These are phyloP conservation scores for Lasiosphaeriaceae sp. DNA, from an alignment of 495 filamentous ascomycete species.

Conservation along the genomic window DNA sequence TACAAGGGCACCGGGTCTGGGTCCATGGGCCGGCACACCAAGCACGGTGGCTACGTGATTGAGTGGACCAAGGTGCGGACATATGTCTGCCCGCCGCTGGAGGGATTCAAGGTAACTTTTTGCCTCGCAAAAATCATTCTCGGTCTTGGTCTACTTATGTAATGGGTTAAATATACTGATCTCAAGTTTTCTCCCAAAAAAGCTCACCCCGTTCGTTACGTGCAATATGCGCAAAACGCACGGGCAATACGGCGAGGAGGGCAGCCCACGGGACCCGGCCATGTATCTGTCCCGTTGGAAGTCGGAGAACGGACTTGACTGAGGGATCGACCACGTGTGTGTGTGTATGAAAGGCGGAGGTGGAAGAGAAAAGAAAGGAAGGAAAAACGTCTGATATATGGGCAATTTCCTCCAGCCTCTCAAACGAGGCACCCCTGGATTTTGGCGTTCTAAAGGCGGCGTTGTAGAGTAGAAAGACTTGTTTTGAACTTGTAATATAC, in stretches of 20 bases:
- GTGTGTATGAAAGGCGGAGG: too few species aligned
- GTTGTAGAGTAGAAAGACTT: too few species aligned
- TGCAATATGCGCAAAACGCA: constrained; percentile 48
- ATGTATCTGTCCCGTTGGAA: constrained; percentile 67
- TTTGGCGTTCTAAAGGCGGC: too few species aligned
- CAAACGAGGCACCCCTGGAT: too few species aligned
- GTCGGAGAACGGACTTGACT: constrained; percentile 61
- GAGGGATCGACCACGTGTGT: constrained; percentile 27
- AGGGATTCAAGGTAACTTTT: constrained; percentile 73
- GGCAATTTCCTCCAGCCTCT: neutral
- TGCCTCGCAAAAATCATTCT: too few species aligned
- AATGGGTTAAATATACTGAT: too few species aligned
- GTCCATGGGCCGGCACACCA: constrained; percentile 80
- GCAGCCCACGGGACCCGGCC: constrained; percentile 53
- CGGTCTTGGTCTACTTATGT: too few species aligned
- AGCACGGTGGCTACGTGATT: constrained; percentile 77
- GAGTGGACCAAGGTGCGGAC: constrained; percentile 86
- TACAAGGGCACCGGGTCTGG: constrained; percentile 95
- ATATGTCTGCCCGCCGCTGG: constrained; percentile 73
- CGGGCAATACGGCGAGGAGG: constrained; percentile 46
- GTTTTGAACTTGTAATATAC: neutral
- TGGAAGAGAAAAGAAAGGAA: neutral
- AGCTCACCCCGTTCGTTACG: constrained; percentile 89
- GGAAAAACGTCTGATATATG: neutral
- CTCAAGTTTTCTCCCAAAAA: too few species aligned